phyloP scores from a whole-genome alignment of 768 basidiomycete genomes.

The Vararia minispora region DNA sequence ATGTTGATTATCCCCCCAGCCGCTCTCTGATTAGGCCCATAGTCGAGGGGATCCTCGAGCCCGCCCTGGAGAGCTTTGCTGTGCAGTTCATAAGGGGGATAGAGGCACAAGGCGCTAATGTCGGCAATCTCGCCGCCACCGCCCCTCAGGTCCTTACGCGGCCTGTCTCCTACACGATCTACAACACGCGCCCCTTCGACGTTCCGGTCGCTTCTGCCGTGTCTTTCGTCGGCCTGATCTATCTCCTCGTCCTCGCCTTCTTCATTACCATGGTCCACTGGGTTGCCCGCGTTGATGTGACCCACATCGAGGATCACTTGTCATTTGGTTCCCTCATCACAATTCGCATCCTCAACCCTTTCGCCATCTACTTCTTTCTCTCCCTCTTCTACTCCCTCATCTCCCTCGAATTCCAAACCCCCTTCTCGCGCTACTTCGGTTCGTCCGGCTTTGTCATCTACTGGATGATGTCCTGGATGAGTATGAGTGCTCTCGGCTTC shows the following conservation, averaged over 20 bases:
- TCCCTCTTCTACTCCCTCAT: constrained; percentile 44
- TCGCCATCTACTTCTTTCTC: constrained; percentile 27
- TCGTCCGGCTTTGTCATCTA: constrained; percentile 46
- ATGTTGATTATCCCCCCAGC: background rate
- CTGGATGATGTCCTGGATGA: constrained; percentile 55
- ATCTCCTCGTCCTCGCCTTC: constrained; percentile 19
- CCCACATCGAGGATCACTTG: constrained; percentile 30
- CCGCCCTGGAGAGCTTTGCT: constrained; percentile 26
- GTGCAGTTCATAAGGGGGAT: constrained; percentile 22
- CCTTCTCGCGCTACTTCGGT: constrained; percentile 41
- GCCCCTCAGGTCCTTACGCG: constrained; percentile 39
- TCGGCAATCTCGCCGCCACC: constrained; percentile 26
- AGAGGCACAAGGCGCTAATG: constrained; percentile 15
- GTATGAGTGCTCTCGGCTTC: constrained; percentile 48
- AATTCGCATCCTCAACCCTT: constrained; percentile 29
- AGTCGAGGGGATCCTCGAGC: constrained; percentile 24
- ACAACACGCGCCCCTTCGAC: constrained; percentile 48
- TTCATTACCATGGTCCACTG: constrained; percentile 14
- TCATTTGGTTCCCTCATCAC: constrained; percentile 26
- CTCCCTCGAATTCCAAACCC: constrained; percentile 47
- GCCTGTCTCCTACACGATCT: constrained; percentile 36
- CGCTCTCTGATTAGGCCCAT: background rate
- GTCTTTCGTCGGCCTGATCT: constrained; percentile 23
- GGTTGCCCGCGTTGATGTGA: constrained; percentile 21
- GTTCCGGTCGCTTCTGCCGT: constrained; percentile 31